These are phyloP conservation scores for Geotrichum carabidarum DNA, from an alignment of 1,139 yeast species.

Conservation along the genomic window DNA sequence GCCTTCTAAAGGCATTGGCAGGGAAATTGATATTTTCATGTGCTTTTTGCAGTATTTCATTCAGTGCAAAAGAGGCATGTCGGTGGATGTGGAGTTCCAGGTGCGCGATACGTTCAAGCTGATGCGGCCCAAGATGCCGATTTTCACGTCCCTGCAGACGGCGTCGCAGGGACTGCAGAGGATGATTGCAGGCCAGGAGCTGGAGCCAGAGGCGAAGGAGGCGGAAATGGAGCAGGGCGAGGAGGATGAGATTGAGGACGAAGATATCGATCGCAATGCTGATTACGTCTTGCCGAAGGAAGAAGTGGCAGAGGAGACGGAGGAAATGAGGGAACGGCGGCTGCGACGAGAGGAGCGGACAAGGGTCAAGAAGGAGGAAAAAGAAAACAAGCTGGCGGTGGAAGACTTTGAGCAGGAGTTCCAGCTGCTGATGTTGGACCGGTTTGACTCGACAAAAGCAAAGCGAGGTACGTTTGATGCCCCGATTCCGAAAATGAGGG, in stretches of 20 bases:
- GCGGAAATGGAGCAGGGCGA: constrained; percentile 24
- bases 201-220: constrained; percentile 23
- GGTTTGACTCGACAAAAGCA: constrained; percentile 27
- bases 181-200: constrained; percentile 16
- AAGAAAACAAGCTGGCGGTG: constrained; percentile 28
- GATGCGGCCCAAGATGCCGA: constrained; percentile 37
- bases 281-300: constrained; percentile 20
- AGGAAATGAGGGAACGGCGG: constrained; percentile 23
- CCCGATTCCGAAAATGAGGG: constrained; percentile 30
- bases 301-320: constrained; percentile 21
- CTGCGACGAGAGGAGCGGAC: constrained; percentile 20
- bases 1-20: constrained; percentile 19
- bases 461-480: constrained; percentile 31
- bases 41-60: constrained; percentile 69
- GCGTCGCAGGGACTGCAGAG: constrained; percentile 31
- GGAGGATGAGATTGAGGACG: constrained; percentile 18
- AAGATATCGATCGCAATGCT: constrained; percentile 20
- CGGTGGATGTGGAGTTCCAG: constrained; percentile 58
- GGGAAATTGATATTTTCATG: constrained; percentile 46
- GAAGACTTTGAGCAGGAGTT: constrained; percentile 38
- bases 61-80: constrained; percentile 61
- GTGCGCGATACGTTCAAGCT: constrained; percentile 44
- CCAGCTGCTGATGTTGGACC: constrained; percentile 34
- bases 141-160: constrained; percentile 40
- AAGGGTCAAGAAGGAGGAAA: constrained; percentile 24